Base-by-base conservation (phyloP, 2,329 filamentous ascomycete species). In the Aspergillus pseudoviridinutans region DNA sequence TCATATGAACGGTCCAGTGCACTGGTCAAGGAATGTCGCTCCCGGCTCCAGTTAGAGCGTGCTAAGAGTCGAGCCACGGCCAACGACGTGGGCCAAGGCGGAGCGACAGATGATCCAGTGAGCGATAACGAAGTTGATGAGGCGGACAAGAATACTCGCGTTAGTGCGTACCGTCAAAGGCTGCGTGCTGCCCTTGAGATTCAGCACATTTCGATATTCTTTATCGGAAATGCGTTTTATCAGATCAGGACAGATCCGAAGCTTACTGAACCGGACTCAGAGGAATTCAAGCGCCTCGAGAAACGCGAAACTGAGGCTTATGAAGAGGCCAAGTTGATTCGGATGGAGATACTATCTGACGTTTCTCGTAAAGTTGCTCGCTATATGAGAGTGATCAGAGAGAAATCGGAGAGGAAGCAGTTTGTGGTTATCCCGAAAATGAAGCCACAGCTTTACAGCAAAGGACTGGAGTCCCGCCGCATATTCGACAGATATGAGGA, bases 201-300 rank as follows among this genome's bases (percentile, higher is more conserved):
- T 47, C 83, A 93, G 59, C 93, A 97, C 70, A 86, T 88, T 62
- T 91, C 88, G 29, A 81, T 85, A 0, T 97, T 97, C 75, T 96
- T 95, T 68, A 87, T 87, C 27, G 91, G 88, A 14, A 96, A 92
- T 64, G 88, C 87, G 0, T 87, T 87, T 64, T 97, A 87, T 68
- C 91, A 96, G 68, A 89, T 95, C 60, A 94, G 92, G 68, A 84
- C 85, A 0, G 84, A 92, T 56, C 72, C 83, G 49, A 79, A 83
- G 1, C 76, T 87, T 64, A 91, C 87, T 0, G 69, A 78, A 24
- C 84, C 87, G 1, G 85, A 86, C 4, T 90, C 89, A 0, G 84
- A 87, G 1, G 83, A 87, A 17, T 92, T 87, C 66, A 76, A 80
- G 53, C 74, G 75, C 0, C 76, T 93, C 2, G 90, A 95, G 65